These are phyloP conservation scores for Oryza glaberrima DNA, from an alignment of 176 grass and related monocot species.

Conservation along the genomic window DNA sequence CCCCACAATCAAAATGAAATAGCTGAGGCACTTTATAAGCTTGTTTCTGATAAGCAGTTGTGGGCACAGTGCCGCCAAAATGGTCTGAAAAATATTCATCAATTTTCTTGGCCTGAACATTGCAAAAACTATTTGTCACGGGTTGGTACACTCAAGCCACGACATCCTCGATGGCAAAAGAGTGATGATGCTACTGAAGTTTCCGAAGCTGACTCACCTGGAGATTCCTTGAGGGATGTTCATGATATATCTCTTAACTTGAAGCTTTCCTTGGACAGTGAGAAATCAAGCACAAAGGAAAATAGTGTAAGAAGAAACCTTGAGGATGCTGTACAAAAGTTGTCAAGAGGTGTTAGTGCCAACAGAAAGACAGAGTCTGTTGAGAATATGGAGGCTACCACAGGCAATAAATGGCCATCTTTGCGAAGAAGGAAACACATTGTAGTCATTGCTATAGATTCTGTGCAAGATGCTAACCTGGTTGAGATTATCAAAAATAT, in stretches of 20 bases:
- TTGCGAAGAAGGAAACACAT: conserved; percentile 66
- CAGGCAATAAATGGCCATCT: conserved; percentile 49
- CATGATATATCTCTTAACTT: conserved; percentile 73
- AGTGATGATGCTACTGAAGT: conserved; percentile 53
- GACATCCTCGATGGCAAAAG: conserved; percentile 72
- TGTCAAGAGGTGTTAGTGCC: conserved; percentile 46
- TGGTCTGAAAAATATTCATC: conserved; percentile 78
- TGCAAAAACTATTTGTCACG: conserved; percentile 80
- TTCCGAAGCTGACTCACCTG: conserved; percentile 61
- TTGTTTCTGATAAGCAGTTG: conserved; percentile 77
- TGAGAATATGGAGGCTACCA: conserved; percentile 48
- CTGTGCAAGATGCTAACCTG: conserved; percentile 51
- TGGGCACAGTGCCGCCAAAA: conserved; percentile 69
- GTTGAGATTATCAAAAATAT: conserved; percentile 65
- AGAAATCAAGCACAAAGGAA: conserved; percentile 52
- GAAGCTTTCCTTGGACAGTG: conserved; percentile 59
- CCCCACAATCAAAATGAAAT: conserved; percentile 85
- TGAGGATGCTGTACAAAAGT: conserved; percentile 54
- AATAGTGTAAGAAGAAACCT: conserved; percentile 46
- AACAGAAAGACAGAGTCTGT: conserved; percentile 32
- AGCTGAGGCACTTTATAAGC: conserved; percentile 77
- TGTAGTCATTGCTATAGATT: conserved; percentile 74
- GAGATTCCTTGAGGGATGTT: conserved; percentile 70
- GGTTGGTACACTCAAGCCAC: conserved; percentile 53
- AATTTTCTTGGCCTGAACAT: conserved; percentile 89